These are phyloP conservation scores for Intubia oerlemansii DNA, from an alignment of 2,329 filamentous ascomycete species.

Conservation along the genomic window DNA sequence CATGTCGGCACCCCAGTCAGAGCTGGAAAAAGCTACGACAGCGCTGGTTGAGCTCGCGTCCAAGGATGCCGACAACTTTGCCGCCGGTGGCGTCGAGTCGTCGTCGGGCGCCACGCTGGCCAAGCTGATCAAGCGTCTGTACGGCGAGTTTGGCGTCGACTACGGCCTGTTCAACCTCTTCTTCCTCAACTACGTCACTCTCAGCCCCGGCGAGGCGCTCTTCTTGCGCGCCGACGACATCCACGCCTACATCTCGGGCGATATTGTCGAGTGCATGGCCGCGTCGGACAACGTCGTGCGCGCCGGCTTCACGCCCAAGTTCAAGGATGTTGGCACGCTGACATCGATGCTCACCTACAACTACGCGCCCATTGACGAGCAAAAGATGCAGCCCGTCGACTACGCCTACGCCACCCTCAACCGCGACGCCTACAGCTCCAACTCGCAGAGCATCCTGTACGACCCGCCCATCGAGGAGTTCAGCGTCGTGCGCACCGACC, in stretches of 20 bases:
- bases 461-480: slow-evolving; percentile 96
- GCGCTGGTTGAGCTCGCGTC: slow-evolving; percentile 50
- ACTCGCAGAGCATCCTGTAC: slow-evolving; percentile 54
- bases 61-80: slow-evolving; percentile 37
- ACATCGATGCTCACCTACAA: slow-evolving; percentile 87
- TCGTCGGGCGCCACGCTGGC: slow-evolving; percentile 50
- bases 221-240: slow-evolving; percentile 95
- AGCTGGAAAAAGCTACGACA: slow-evolving; percentile 40
- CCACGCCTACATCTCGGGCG: slow-evolving; percentile 79
- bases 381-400: slow-evolving; percentile 73
- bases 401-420: slow-evolving; percentile 78
- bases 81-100: slow-evolving; percentile 45
- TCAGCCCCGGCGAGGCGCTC: slow-evolving; percentile 78
- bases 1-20: slow-evolving; percentile 54
- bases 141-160: slow-evolving; percentile 71
- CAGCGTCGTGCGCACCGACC: slow-evolving; percentile 59
- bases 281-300: slow-evolving; percentile 97
- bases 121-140: slow-evolving; percentile 54
- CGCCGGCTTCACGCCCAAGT: slow-evolving; percentile 93
- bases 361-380: slow-evolving; percentile 82
- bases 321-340: slow-evolving; percentile 83
- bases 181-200: slow-evolving; percentile 87
- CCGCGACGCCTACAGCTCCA: slow-evolving; percentile 57
- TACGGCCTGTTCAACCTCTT: slow-evolving; percentile 91
- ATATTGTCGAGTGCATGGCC: slow-evolving; percentile 99